Base-by-base conservation (phyloP, 2,329 filamentous ascomycete species). In the Phoma herbarum region DNA sequence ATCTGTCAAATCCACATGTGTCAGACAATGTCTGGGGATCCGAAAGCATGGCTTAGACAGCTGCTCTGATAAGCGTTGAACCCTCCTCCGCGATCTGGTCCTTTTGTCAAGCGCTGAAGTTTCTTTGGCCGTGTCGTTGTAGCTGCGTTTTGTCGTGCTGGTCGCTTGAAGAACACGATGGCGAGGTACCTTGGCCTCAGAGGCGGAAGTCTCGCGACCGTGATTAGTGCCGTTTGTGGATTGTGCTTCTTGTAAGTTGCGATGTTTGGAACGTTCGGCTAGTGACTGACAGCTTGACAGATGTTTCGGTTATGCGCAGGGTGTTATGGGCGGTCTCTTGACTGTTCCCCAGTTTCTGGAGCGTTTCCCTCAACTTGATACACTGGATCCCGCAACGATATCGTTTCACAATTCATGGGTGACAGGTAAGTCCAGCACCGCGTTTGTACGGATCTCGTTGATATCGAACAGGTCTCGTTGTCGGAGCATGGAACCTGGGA, bases 261-360 rank as follows among this genome's bases (percentile, higher is more conserved):
- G 10, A n/a, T 43, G 20, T 43, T 37, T 16, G 14, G 41, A 39
- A 33, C 29, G 37, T 49, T 28, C 23, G 9, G 18, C 25, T 52
- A 45, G 10, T 14, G 42, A 35, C 59, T 71, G 55, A 72, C 48
- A 31, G 26, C 16, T 11, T 39, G 14, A 49, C 52, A 80, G 76
- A 41, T 78, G 81, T 28, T 83, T 86, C 64, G 84, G 84, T 39
- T 86, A 85, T 87, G 89, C 91, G 66, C 73, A 81, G 60, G 90
- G 90, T 71, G 88, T 91, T 10, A 90, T 91, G 83, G 90, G 73
- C 22, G 73, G 73, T 42, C 87, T 94, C 62, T 80, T 94, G 61
- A 91, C 89, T 8, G 84, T 93, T 69, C 79, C 84, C 23, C 80
- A 82, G 16, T 91, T 90, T 67, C 79, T 86, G 3, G 67, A 65